Evolutionary conservation across 352 stramenopile species (phyloP).

Genomic region (Phytophthora palmivora): DNA sequence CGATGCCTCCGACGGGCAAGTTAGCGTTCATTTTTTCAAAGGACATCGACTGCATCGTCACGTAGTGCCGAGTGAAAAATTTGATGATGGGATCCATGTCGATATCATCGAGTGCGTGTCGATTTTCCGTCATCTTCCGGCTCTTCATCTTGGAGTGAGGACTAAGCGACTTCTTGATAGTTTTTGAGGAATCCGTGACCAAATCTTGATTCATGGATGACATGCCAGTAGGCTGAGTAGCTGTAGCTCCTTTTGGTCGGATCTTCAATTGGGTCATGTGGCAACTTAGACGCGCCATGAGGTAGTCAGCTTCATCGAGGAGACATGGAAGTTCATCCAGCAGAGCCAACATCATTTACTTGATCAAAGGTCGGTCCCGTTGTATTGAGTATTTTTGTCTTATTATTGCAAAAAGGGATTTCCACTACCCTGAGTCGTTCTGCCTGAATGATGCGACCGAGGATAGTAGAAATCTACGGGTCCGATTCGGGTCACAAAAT

Average conservation of each 20-base stretch:
- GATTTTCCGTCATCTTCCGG: conserved; percentile 9
- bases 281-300: conserved; percentile 57
- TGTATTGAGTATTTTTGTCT: conserved; percentile 36
- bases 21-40: conserved; percentile 31
- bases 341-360: conserved; percentile 55
- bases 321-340: conserved; percentile 72
- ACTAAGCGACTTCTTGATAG: conserved; percentile 12
- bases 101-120: conserved; percentile 20
- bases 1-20: conserved; percentile 10
- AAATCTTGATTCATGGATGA: conserved; percentile 12
- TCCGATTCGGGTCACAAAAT: no score
- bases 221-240: not conserved
- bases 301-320: conserved; percentile 63
- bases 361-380: not conserved
- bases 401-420: no score
- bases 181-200: not conserved
- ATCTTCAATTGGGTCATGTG: conserved; percentile 42
- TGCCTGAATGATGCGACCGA: no score
- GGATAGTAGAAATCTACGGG: no score
- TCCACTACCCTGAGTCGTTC: no score
- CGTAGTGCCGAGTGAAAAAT: conserved; percentile 58
- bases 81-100: conserved; percentile 44
- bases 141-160: conserved; percentile 2
- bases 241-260: not conserved
- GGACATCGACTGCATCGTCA: conserved; percentile 38